A percentile compares a stretch with the other conserved stretches of the same genome.
Conservation (phyloP, 2,329 filamentous ascomycete genomes). For the Metarhizium sp. region DNA sequence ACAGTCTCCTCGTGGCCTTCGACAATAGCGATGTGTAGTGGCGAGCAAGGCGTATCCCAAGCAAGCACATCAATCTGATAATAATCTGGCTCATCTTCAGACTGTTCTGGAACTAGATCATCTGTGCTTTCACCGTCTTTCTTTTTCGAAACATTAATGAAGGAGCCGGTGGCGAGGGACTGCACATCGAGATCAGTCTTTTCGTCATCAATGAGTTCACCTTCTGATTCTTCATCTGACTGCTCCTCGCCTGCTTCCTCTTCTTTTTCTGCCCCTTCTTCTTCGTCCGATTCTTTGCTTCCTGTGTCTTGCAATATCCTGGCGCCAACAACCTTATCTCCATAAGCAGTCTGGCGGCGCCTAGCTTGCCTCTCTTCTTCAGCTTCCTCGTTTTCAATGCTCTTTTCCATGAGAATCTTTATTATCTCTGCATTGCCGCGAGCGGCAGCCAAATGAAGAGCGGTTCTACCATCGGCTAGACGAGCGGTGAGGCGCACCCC, state of each 20-base stretch:
- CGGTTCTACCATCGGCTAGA: constrained; percentile 69
- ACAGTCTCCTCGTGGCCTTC: constrained; percentile 63
- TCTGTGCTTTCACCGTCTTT: constrained; percentile 21
- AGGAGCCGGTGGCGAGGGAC: constrained; percentile 59
- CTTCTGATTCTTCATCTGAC: constrained; percentile 25
- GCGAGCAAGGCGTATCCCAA: constrained; percentile 67
- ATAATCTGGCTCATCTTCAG: constrained; percentile 62
- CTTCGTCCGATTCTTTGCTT: not conserved
- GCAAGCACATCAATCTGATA: constrained; percentile 70
- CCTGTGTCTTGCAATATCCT: constrained; percentile 3
- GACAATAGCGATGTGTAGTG: constrained; percentile 71
- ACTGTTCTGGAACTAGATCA: constrained; percentile 41
- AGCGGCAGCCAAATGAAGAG: constrained; percentile 71
- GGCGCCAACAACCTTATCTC: constrained; percentile 9
- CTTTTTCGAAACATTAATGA: constrained; percentile 54
- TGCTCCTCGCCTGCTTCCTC: constrained; percentile 8
- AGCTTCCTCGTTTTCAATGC: constrained; percentile 61
- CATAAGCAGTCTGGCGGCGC: constrained; percentile 27
- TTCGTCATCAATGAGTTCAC: constrained; percentile 34
- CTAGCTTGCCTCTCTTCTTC: constrained; percentile 50
- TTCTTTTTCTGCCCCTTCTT: constrained; percentile 7
- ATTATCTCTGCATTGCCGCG: constrained; percentile 62
- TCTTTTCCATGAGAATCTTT: constrained; percentile 62
- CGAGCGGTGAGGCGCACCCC: constrained; percentile 66
- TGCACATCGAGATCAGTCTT: constrained; percentile 41